Evolutionary conservation across 139 green algal genomes (phyloP), one percentile per base, ranked within the genome.

Genomic region (Micromonas commoda): DNA sequence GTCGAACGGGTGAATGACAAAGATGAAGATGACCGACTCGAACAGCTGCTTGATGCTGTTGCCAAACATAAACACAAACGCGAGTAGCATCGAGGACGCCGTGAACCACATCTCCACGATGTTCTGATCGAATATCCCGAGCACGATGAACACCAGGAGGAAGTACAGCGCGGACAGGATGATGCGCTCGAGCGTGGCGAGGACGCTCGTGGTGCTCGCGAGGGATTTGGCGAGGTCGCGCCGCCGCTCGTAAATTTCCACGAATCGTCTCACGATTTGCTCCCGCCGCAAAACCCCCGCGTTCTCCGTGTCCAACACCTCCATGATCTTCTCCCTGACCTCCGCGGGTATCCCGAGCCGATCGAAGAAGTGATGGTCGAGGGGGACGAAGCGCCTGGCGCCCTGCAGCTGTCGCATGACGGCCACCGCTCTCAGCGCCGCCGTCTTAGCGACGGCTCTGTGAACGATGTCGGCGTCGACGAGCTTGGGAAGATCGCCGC

Each of bases 1-100:
- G 66, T 88, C 84, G 68, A 82, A 86, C 35, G 84, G 78, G 77
- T 88, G 84, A 32, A 82, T 73, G 60, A 86, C 77, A 33, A 88
- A 88, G 65, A 88, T 71, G 76, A 88, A 88, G 39, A 88, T 76
- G 26, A 82, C 71, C 21, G 60, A 60, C 63, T 85, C 75, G 57
- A 68, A 78, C 1, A 76, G 26, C 37, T 29, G 21, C n/a, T 32
- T 60, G 19, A 78, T 79, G 37, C 54, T 77, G 72, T 78, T 78
- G 3, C 72, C 72, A 29, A 78, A 78, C 33, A 78, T 65, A 53
- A 78, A 78, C 35, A 28, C 57, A 2, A 78, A 78, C 33, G 54
- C 57, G 54, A 78, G 38, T 13, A 78, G 53, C 3, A 65, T 23
- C 21, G 72, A 78, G 28, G 72, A 68, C 24, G 78, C 23, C 1